These are phyloP conservation scores for Fusarium ramigenum DNA, from an alignment of 2,329 filamentous ascomycete species.

Conservation along the genomic window DNA sequence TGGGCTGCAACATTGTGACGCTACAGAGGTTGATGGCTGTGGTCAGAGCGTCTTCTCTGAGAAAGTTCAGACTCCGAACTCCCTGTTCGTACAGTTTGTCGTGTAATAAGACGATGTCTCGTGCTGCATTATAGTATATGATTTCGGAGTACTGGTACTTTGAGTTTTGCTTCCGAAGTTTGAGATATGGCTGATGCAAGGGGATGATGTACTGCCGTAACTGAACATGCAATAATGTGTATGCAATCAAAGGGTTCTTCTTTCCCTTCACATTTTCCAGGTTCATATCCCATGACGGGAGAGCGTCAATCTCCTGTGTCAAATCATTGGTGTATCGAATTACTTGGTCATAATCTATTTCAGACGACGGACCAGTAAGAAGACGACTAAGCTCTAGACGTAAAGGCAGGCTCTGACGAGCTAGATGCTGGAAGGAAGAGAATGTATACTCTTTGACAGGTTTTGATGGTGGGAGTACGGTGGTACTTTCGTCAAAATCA, in stretches of 20 bases:
- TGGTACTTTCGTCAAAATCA: constrained; percentile 64
- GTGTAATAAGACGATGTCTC: constrained; percentile 69
- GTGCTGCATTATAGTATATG: constrained; percentile 70
- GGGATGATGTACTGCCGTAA: constrained; percentile 70
- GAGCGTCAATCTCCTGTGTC: constrained; percentile 67
- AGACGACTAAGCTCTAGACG: constrained; percentile 67
- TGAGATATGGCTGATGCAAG: constrained; percentile 68
- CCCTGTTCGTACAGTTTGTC: constrained; percentile 68
- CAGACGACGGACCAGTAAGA: constrained; percentile 62
- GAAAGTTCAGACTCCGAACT: constrained; percentile 66
- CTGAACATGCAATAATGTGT: constrained; percentile 69
- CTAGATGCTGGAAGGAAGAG: constrained; percentile 67
- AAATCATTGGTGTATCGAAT: constrained; percentile 70
- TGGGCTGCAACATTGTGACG: constrained; percentile 68
- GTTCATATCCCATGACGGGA: constrained; percentile 64
- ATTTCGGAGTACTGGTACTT: constrained; percentile 71
- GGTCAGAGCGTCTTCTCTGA: constrained; percentile 68
- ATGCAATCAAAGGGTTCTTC: constrained; percentile 66
- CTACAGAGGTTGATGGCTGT: constrained; percentile 69
- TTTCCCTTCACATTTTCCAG: constrained; percentile 49
- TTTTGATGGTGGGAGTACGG: constrained; percentile 61
- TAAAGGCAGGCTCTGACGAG: constrained; percentile 64
- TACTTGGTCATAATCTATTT: constrained; percentile 69
- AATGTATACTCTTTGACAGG: constrained; percentile 65
- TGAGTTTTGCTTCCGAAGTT: constrained; percentile 66